A percentile compares a stretch with the other conserved stretches of the same genome.
These are phyloP conservation scores for Silybum marianum DNA, from an alignment of 129 eudicot genomes.

Conservation along the genomic window DNA sequence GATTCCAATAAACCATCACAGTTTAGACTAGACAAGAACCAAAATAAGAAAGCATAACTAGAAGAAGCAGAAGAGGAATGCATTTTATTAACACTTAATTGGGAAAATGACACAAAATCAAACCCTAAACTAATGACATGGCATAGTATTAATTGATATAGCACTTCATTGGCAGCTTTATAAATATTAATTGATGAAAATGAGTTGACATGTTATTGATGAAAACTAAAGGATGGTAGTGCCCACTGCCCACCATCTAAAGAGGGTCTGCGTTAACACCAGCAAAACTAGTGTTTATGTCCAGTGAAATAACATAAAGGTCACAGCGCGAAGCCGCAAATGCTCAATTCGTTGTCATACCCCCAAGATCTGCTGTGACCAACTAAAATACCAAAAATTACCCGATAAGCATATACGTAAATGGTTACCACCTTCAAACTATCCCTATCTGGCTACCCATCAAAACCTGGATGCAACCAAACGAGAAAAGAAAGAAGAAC, in stretches of 20 bases:
- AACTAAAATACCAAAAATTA: slow-evolving; percentile 24
- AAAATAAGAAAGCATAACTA: neutral
- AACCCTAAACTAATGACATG: neutral
- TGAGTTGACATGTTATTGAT: neutral
- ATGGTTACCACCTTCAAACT: neutral
- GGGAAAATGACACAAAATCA: neutral
- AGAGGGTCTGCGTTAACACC: neutral
- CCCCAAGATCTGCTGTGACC: slow-evolving; percentile 33
- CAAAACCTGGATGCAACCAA: neutral
- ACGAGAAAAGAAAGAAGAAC: neutral
- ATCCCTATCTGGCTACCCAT: neutral
- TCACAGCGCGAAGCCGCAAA: slow-evolving; percentile 8
- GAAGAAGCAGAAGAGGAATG: neutral
- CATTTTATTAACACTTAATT: neutral
- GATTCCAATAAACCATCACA: neutral
- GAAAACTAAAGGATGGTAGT: neutral
- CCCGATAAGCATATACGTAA: neutral
- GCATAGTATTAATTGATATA: neutral
- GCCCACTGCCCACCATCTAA: neutral
- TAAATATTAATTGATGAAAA: neutral
- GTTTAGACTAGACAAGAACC: slow-evolving; percentile 11
- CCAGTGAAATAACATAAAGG: slow-evolving; percentile 18
- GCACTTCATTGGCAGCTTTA: slow-evolving; percentile 7
- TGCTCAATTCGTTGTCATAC: slow-evolving; percentile 27
- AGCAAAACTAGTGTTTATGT: neutral